Evolutionary conservation across 2,329 filamentous ascomycete genomes (phyloP).

Genomic region (Cladobotryum mycophilum): DNA sequence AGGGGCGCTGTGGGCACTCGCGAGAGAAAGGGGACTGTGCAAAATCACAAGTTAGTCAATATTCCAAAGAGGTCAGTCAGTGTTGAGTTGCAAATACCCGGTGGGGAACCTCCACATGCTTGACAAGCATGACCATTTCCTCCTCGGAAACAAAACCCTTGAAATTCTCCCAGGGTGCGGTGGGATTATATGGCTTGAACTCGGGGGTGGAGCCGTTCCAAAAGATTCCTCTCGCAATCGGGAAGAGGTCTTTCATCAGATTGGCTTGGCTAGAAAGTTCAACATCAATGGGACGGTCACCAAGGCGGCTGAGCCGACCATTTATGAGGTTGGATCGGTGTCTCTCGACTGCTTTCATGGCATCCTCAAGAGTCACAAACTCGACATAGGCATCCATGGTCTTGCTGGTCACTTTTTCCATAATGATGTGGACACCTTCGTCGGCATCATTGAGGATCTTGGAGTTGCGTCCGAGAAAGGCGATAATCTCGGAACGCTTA

Average conservation of each 20-base stretch:
- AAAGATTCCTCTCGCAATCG: conserved; percentile 46
- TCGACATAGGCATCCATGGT: conserved; percentile 57
- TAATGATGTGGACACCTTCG: conserved; percentile 57
- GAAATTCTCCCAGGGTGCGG: conserved; percentile 46
- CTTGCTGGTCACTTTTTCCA: conserved; percentile 57
- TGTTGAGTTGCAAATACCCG: conserved; percentile 44
- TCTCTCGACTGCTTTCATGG: conserved; percentile 45
- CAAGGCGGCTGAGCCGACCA: conserved; percentile 44
- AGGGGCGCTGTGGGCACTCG: conserved; percentile 58
- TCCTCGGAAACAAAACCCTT: conserved; percentile 55
- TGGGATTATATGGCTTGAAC: conserved; percentile 26
- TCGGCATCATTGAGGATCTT: conserved; percentile 47
- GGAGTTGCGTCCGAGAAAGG: conserved; percentile 53
- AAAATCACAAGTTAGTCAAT: no score
- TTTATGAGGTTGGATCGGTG: conserved; percentile 33
- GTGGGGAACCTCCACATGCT: conserved; percentile 55
- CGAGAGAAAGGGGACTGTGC: conserved; percentile 52
- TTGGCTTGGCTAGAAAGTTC: conserved; percentile 49
- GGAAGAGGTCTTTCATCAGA: conserved; percentile 59
- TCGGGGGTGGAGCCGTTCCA: conserved; percentile 47
- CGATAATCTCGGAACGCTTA: conserved; percentile 48
- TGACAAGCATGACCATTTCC: conserved; percentile 57
- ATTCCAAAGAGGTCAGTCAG: neutral
- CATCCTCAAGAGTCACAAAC: conserved; percentile 47
- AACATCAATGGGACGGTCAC: conserved; percentile 51